These are phyloP conservation scores for Rhodamnia rubescens DNA, from an alignment of 345 rosid species.

Conservation along the genomic window DNA sequence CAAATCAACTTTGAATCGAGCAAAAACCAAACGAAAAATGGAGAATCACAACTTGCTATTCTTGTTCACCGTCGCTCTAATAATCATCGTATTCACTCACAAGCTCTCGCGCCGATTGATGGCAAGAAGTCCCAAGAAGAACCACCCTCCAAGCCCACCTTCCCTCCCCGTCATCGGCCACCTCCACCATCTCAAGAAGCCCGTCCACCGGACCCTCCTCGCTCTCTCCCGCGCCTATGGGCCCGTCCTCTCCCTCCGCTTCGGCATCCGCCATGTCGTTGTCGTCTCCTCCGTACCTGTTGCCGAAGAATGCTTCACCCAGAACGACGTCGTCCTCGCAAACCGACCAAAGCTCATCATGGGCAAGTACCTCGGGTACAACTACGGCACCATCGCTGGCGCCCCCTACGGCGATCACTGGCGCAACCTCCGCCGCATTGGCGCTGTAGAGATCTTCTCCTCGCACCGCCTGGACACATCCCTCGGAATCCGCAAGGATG, in stretches of 20 bases:
- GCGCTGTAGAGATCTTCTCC: slow-evolving; percentile 29
- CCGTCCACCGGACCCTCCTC: slow-evolving; percentile 18
- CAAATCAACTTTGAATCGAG: neutral
- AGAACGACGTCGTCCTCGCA: slow-evolving; percentile 36
- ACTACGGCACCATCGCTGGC: slow-evolving; percentile 12
- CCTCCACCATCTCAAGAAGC: slow-evolving; percentile 34
- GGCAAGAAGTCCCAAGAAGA: neutral
- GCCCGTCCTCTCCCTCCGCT: slow-evolving; percentile 19
- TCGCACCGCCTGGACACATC: slow-evolving; percentile 14
- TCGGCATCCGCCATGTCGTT: slow-evolving; percentile 21
- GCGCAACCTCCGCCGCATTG: slow-evolving; percentile 51
- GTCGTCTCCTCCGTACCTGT: slow-evolving; percentile 18
- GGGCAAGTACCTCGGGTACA: slow-evolving; percentile 22
- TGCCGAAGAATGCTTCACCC: slow-evolving; percentile 43
- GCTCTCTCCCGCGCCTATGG: slow-evolving; percentile 26
- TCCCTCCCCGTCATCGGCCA: slow-evolving; percentile 48
- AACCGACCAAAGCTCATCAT: slow-evolving; percentile 29
- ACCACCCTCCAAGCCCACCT: slow-evolving; percentile 38
- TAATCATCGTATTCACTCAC: neutral
- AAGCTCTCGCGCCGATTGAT: neutral
- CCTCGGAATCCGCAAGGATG: slow-evolving; percentile 18
- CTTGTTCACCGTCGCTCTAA: neutral
- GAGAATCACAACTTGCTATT: neutral
- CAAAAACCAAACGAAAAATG: neutral
- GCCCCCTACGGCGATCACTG: slow-evolving; percentile 42